Conservation (phyloP, 108 stramenopile genomes). For the Pseudonitzschia delicatissima region DNA sequence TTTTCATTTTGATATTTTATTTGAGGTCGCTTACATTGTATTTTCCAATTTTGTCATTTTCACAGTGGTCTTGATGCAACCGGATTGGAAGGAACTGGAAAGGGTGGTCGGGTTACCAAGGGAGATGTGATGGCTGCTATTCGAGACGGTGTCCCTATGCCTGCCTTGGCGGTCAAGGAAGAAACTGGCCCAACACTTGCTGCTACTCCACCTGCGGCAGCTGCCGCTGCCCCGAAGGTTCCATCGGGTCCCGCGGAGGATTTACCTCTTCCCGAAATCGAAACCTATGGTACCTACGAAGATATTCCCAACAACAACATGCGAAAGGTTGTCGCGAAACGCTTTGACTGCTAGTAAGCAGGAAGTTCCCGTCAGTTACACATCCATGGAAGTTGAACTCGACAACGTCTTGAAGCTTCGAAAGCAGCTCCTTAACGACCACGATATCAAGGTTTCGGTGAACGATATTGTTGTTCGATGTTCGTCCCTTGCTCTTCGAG, state of each 20-base stretch:
- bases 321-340: conserved; percentile 59
- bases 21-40: neutral
- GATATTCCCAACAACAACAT: conserved; percentile 62
- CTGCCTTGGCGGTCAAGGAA: conserved; percentile 31
- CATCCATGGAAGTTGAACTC: conserved; percentile 88
- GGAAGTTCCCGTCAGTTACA: conserved; percentile 97
- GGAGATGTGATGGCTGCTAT: conserved; percentile 86
- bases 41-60: neutral
- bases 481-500: conserved; percentile 76
- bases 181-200: neutral
- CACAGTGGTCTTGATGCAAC: conserved; percentile 71
- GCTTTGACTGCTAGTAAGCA: conserved; percentile 80
- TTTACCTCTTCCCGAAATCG: conserved; percentile 28
- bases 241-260: conserved; percentile 35
- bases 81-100: conserved; percentile 72
- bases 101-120: conserved; percentile 89
- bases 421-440: conserved; percentile 57
- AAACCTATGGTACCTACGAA: conserved; percentile 55
- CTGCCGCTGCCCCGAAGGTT: conserved; percentile 26
- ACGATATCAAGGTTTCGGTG: conserved; percentile 73
- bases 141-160: conserved; percentile 41
- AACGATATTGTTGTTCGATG: conserved; percentile 94
- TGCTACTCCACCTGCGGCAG: neutral
- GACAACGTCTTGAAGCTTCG: conserved; percentile 81
- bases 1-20: neutral